Evolutionary conservation across 169 alveolate genomes (phyloP).

Genomic region (Plasmodium sp.): DNA sequence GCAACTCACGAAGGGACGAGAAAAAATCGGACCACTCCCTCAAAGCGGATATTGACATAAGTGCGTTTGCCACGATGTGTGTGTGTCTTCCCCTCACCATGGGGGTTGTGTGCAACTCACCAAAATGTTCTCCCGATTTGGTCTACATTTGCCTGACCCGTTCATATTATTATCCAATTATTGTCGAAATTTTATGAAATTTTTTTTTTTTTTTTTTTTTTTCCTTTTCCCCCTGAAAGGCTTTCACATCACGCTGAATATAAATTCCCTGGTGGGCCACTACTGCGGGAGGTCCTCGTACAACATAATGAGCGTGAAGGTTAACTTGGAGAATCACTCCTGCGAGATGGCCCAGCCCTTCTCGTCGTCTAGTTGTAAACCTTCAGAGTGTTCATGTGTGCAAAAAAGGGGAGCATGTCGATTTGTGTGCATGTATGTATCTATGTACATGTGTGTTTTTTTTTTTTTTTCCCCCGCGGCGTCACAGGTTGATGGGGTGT

Average conservation of each 20-base stretch:
- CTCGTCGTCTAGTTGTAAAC: not conserved
- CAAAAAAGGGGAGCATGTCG: not conserved
- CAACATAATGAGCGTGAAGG: constrained; percentile 54
- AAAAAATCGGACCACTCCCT: not conserved
- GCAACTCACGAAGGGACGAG: not conserved
- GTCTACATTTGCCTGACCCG: not conserved
- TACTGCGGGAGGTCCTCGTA: constrained; percentile 14
- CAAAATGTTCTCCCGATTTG: not conserved
- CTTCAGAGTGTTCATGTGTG: not conserved
- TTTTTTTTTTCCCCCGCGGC: not conserved
- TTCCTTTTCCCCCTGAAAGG: not conserved
- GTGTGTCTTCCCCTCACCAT: not conserved
- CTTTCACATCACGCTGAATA: constrained; percentile 38
- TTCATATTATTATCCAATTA: not conserved
- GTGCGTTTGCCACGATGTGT: constrained; percentile 1
- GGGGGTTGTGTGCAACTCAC: not conserved
- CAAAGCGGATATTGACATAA: constrained; percentile 15
- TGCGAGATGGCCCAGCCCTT: not conserved
- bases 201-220: not conserved
- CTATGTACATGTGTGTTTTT: not conserved
- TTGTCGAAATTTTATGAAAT: too few relatives aligned
- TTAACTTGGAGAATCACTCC: not conserved
- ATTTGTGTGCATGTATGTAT: too few relatives aligned
- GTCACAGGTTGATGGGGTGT: constrained; percentile 42
- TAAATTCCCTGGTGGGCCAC: constrained; percentile 49